Evolutionary conservation across 305 asterid species (phyloP), one percentile per base, ranked within the genome.

Genomic region (Ilex paraguariensis): DNA sequence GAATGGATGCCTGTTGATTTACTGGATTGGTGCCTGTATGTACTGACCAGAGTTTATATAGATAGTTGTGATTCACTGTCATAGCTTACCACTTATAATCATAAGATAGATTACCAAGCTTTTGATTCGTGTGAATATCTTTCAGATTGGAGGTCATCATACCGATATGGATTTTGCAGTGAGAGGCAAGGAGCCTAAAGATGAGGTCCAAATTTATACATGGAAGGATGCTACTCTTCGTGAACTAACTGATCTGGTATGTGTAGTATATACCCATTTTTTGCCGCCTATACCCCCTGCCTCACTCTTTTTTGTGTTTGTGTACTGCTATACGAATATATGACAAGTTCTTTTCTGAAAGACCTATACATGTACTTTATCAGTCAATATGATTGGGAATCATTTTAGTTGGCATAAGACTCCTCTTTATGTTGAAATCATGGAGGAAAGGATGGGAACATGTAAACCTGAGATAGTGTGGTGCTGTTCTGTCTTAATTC

Each of bases 151-250:
- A 62, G 82, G 82, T 15, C 99, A 87, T 83, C 97, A 93, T 70
- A 71, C 75, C 31, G 86, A 81, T 32, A 86, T 71, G 40, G 96
- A 93, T 70, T 93, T 90, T 83, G 88, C 94, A 7, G 97, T 86
- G 77, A 82, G 96, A 70, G 99, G 99, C 72, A 93, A 93, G 81
- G 97, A 90, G 79, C 99, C 99, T 28, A 93, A 90, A 76, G 97
- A 93, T 68, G 99, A 93, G 76, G 99, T 93, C 72, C 97, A 93
- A 74, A 90, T 93, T 56, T 93, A 93, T 66, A 93, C 99, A 12
- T 93, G 99, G 99, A 59, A 90, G 99, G 99, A 93, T 82, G 99
- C 99, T 14, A 90, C 96, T 56, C 75, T 93, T 68, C 96, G 96
- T 21, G 99, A 93, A 74, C 73, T 93, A 77, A 93, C 99, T 70